A percentile compares a stretch with the other conserved stretches of the same genome.
Conservation (phyloP, 352 stramenopile species). For the Phytophthora multivora region DNA sequence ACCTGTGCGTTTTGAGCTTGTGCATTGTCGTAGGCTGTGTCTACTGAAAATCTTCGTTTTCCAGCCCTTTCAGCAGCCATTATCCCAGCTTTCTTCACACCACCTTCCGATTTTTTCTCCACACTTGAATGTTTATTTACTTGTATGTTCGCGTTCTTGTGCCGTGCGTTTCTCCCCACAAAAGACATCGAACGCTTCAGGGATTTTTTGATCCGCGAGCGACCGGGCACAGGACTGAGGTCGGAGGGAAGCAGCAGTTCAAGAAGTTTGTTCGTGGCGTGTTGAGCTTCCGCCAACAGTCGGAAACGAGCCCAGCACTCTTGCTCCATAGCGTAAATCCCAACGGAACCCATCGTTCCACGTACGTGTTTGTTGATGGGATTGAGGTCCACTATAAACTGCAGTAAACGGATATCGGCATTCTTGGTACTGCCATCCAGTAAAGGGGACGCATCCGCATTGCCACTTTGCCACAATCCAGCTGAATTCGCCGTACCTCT, state of each 20-base stretch:
- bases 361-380: constrained; percentile 45
- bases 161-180: too few species aligned
- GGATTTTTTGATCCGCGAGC: neutral
- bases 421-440: neutral
- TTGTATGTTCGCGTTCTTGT: too few species aligned
- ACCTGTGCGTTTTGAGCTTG: neutral
- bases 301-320: constrained; percentile 72
- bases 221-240: neutral
- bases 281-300: constrained; percentile 40
- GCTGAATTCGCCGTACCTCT: constrained; percentile 42
- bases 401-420: constrained; percentile 18
- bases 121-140: too few species aligned
- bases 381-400: constrained; percentile 64
- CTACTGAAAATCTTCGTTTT: constrained; percentile 6
- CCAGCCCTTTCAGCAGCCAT: too few species aligned
- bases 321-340: constrained; percentile 53
- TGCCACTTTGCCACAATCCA: constrained; percentile 11
- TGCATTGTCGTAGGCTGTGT: neutral
- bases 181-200: too few species aligned
- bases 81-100: too few species aligned
- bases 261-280: constrained; percentile 26
- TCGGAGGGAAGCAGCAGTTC: constrained; percentile 6
- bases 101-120: too few species aligned
- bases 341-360: constrained; percentile 33
- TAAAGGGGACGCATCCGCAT: constrained; percentile 3